These are phyloP conservation scores for Rhododendron simsii DNA, from an alignment of 148 eudicot species.

Conservation along the genomic window DNA sequence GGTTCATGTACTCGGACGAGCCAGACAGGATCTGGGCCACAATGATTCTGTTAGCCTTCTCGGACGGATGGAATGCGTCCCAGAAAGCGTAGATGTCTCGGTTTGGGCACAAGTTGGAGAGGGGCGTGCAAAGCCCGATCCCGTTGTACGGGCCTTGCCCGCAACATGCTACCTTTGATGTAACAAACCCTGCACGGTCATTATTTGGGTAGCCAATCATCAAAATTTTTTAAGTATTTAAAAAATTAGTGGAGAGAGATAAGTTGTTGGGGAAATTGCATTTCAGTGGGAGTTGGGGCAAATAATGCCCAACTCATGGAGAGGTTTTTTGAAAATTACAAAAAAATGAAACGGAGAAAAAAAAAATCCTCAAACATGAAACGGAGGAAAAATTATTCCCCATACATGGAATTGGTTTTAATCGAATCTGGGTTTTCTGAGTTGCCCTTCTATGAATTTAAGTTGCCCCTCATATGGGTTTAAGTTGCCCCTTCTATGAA, in stretches of 20 bases:
- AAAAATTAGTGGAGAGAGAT: background rate
- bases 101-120: conserved; percentile 36
- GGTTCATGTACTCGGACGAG: conserved; percentile 23
- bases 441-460: too few relatives aligned
- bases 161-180: conserved; percentile 38
- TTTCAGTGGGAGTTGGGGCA: too few relatives aligned
- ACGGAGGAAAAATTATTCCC: too few relatives aligned
- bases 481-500: too few relatives aligned
- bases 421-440: too few relatives aligned
- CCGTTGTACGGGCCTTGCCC: conserved; percentile 46
- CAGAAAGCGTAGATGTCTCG: conserved; percentile 33
- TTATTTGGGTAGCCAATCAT: background rate
- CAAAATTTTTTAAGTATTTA: background rate
- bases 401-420: too few relatives aligned
- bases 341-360: too few relatives aligned
- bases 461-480: too few relatives aligned
- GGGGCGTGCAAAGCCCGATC: conserved; percentile 32
- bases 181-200: conserved; percentile 22
- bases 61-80: conserved; percentile 41
- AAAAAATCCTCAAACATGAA: too few relatives aligned
- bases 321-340: too few relatives aligned
- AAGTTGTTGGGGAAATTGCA: too few relatives aligned
- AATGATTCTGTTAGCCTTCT: conserved; percentile 29
- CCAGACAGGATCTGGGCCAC: conserved; percentile 26
- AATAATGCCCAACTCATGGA: too few relatives aligned